Conservation (phyloP, 2,329 filamentous ascomycete genomes). For the Penicillium sp. region DNA sequence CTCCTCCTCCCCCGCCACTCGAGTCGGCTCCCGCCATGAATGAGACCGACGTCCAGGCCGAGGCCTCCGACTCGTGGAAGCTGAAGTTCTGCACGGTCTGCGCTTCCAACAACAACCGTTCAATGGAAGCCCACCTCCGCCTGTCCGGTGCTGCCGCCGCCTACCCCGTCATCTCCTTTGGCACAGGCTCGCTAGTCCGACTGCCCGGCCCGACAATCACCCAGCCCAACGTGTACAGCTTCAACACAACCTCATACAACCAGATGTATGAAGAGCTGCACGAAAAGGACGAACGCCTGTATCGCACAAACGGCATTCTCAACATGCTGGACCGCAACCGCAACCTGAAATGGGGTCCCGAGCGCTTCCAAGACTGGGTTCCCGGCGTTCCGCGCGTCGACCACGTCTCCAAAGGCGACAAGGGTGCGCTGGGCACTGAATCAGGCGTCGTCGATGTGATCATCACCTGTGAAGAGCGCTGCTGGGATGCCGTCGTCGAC, state of each 20-base stretch:
- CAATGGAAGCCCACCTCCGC: constrained; percentile 98
- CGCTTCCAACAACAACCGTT: constrained; percentile 97
- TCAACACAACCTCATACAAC: constrained; percentile 95
- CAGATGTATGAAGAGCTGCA: constrained; percentile 92
- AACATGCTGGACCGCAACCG: constrained; percentile 96
- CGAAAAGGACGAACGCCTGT: constrained; percentile 82
- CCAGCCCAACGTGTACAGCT: constrained; percentile 96
- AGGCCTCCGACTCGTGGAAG: constrained; percentile 67
- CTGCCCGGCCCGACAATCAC: constrained; percentile 88
- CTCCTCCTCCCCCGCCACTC: constrained; percentile 57
- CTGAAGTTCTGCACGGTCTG: constrained; percentile 99
- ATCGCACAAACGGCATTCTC: constrained; percentile 87
- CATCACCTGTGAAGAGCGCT: constrained; percentile 96
- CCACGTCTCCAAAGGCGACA: constrained; percentile 68
- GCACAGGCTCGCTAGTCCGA: constrained; percentile 91
- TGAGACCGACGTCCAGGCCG: constrained; percentile 22
- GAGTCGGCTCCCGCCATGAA: constrained; percentile 24
- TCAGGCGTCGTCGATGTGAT: constrained; percentile 90
- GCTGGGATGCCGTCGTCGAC: constrained; percentile 97
- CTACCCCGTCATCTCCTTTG: constrained; percentile 97
- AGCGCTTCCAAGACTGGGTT: constrained; percentile 97
- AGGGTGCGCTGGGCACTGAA: constrained; percentile 80
- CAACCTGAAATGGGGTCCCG: constrained; percentile 90
- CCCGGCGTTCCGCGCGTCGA: constrained; percentile 82
- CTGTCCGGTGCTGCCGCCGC: constrained; percentile 80